Base-by-base conservation (phyloP, 2,329 filamentous ascomycete species). In the Pseudogymnoascus sp. region DNA sequence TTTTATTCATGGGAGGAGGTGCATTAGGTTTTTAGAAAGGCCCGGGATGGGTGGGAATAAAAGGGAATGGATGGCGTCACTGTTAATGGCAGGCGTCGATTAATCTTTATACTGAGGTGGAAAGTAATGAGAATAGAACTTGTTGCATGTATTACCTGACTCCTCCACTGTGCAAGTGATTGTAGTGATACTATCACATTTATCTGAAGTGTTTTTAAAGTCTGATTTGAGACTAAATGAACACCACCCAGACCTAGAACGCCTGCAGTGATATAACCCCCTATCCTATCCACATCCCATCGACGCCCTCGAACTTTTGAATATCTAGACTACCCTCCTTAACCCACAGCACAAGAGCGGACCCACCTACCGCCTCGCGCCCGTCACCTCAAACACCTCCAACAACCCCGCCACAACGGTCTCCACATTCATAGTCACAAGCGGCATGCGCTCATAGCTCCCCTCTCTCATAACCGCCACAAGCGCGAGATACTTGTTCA, bases 391-490 rank as follows among this genome's bases (percentile, higher is more conserved):
- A 70, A 95, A 95, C 66, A 95, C 91, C 72, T 92, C 86, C 40
- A 86, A 85, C 71, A 96, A 75, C 0, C 90, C 90, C 70, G 90
- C 86, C 60, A 93, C 89, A 33, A 93, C 88, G 0, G 90, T 87
- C 70, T 91, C 88, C 2, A 93, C 89, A 70, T 96, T 95, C 84
- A 93, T 91, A 69, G 92, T 91, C 66, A 96, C 89, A 66, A 93
- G 78, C 3, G 89, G 88, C 79, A 93, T 91, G 78, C 90, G 90
- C 72, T 92, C 88, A 69, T 91, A 90, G 29, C 87, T 89, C 62
- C 90, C 90, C 72, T 93, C 89, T 73, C 88, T 89, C 89, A 93
- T 93, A 66, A 96, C 88, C 65, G 90, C 91, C 35, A 96, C 90
- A 13, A 96, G 80, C 0, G 90, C 90, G 53, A 95, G 80, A 72